Conservation (phyloP, 306 rosid genomes). For the Gillenia trifoliata region DNA sequence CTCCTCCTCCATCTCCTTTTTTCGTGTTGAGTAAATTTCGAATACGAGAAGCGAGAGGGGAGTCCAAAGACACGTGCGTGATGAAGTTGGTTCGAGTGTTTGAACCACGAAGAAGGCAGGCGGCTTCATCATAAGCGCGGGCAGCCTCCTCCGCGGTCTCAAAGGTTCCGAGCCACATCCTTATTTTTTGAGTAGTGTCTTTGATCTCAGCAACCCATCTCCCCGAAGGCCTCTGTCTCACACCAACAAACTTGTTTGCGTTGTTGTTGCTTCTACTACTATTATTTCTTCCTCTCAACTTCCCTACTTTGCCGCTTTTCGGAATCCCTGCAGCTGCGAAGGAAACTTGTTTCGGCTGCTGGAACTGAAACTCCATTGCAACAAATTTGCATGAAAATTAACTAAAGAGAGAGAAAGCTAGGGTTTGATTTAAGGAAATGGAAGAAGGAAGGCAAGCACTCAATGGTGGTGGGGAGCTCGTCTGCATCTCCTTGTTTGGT, state of each 20-base stretch:
- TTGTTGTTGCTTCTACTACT: conserved; percentile 25
- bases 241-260: conserved; percentile 77
- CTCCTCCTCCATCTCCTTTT: conserved; percentile 17
- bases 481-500: conserved; percentile 29
- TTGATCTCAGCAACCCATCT: conserved; percentile 99
- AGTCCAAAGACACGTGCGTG: conserved; percentile 67
- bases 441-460: background rate
- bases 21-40: conserved; percentile 56
- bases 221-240: conserved; percentile 96
- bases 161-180: conserved; percentile 98
- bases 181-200: conserved; percentile 83
- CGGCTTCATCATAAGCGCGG: conserved; percentile 91
- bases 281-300: conserved; percentile 46
- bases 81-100: conserved; percentile 85
- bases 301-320: conserved; percentile 23
- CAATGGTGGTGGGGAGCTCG: conserved; percentile 11
- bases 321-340: conserved; percentile 34
- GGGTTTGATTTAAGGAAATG: background rate
- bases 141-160: conserved; percentile 98
- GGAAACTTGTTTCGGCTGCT: conserved; percentile 39
- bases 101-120: conserved; percentile 89
- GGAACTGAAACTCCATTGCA: conserved; percentile 75
- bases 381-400: background rate
- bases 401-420: background rate
- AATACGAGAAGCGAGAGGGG: conserved; percentile 83